Base-by-base conservation (phyloP, 257 asterid species). In the Fraxinus americana region DNA sequence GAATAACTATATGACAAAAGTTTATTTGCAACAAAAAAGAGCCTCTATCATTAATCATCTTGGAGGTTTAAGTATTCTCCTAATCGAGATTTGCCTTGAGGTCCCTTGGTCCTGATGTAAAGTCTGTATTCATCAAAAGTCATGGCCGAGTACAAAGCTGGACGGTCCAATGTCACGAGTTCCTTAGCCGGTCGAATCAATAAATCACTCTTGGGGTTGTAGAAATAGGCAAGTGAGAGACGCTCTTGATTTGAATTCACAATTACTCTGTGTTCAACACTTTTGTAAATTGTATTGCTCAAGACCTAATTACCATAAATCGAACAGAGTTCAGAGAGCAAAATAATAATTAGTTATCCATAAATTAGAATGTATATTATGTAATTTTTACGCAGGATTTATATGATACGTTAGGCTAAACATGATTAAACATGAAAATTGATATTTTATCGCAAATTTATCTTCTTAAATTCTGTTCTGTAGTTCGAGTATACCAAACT, bases 191-290 rank as follows among this genome's bases (percentile, higher is more conserved):
- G 96, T 75, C 88, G 82, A 27, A 91, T 87, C 0, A 86, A 75
- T 35, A 92, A 72, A 80, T 89, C 91, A 35, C 97, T 87, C 23
- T 79, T 88, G 0, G 97, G 95, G 54, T 92, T 91, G 80, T 89
- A 92, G 67, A 92, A 92, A 19, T 85, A 89, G 0, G 96, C 96
- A 4, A 92, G 80, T 23, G 96, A 92, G 39, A 89, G 30, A 2
- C 96, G 87, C 41, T 91, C 96, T n/a, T 78, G 70, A 1, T 67
- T 66, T 0, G 92, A 88, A 76, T 92, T 92, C 0, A 91, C 96
- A 0, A 87, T 87, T 63, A 92, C 97, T 75, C 96, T 71, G 52
- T 92, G 97, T 82, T 92, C 96, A 1, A 92, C 90, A 19, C 97
- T 92, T 72, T 87, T 91, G 52, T 91, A 92, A 16, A 81, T 88